Evolutionary conservation across 768 basidiomycete genomes (phyloP), one percentile per base, ranked within the genome.

Genomic region (Boletus sensibilis): DNA sequence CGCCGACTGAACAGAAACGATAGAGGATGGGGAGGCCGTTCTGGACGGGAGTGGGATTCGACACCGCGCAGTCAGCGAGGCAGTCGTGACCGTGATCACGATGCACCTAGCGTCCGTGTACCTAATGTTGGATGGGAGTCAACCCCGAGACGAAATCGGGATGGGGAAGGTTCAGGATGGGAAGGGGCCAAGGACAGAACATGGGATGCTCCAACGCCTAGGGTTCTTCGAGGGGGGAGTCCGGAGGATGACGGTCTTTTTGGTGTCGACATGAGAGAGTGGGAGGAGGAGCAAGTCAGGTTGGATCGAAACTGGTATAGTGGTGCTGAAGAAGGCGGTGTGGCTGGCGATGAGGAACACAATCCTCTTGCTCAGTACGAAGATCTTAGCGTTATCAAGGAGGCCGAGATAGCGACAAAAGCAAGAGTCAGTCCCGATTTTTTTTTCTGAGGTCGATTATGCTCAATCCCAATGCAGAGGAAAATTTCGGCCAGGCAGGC

Each of bases 241-340:
- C 85, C 86, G 7, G 88, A 90, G 44, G 87, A 86, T 33, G 86
- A 82, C 49, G 81, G 75, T 25, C 80, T 81, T 14, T 72, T 83
- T 20, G 84, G 82, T 9, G 71, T 95, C 29, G 90, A 94, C 67
- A 79, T 82, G 42, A 79, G 90, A 48, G 96, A 97, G 66, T 99
- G 96, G 97, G 97, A 98, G 71, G 96, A 98, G 65, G 97, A 98
- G 70, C 94, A 97, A 70, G 81, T 94, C 13, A 81, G 81, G 56
- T 68, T 98, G 66, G 97, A 99, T 72, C 79, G 97, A 27, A 94
- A 98, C 66, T 99, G 97, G 97, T 99, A 98, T 68, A 87, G 85
- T 50, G 88, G 90, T 43, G 92, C 90, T 23, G 96, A 94, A 66
- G 94, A 94, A 57, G 91, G 88, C 21, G 86, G 83, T 2, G 76